These are phyloP conservation scores for Anisodus tanguticus DNA, from an alignment of 257 asterid genomes.

Conservation along the genomic window DNA sequence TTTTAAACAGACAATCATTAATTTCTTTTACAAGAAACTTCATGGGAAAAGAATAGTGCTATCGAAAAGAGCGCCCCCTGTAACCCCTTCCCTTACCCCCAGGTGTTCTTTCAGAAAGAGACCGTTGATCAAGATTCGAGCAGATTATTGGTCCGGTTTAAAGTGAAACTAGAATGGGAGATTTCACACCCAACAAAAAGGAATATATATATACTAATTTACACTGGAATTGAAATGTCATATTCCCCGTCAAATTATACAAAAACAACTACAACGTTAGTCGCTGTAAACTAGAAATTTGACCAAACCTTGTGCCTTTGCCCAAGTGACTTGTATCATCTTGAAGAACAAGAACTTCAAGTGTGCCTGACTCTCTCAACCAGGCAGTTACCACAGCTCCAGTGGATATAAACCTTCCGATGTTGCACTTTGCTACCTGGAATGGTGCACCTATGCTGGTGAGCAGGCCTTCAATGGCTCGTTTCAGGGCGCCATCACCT, in stretches of 20 bases:
- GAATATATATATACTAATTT: slow-evolving; percentile 15
- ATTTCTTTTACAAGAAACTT: neutral
- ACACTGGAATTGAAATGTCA: slow-evolving; percentile 17
- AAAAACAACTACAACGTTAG: slow-evolving; percentile 50
- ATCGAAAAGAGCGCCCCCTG: neutral
- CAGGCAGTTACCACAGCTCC: slow-evolving; percentile 84
- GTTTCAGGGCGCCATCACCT: slow-evolving; percentile 83
- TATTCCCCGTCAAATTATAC: slow-evolving; percentile 27
- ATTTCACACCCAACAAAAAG: neutral
- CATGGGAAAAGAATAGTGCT: neutral
- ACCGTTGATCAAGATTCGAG: neutral
- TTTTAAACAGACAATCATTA: neutral
- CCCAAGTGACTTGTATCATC: slow-evolving; percentile 57
- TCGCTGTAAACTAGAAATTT: slow-evolving; percentile 48
- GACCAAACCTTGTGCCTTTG: slow-evolving; percentile 39
- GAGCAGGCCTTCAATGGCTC: slow-evolving; percentile 74
- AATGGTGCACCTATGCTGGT: slow-evolving; percentile 87
- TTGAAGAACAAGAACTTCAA: slow-evolving; percentile 73
- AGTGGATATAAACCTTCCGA: slow-evolving; percentile 78
- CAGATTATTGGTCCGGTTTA: neutral
- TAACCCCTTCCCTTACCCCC: neutral
- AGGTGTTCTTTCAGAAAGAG: neutral
- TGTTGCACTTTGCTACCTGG: slow-evolving; percentile 71
- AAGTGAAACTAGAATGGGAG: neutral
- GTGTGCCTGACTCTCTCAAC: slow-evolving; percentile 85